Evolutionary conservation across 73 alveolate species (phyloP).

Genomic region (Breviolum minutum): DNA sequence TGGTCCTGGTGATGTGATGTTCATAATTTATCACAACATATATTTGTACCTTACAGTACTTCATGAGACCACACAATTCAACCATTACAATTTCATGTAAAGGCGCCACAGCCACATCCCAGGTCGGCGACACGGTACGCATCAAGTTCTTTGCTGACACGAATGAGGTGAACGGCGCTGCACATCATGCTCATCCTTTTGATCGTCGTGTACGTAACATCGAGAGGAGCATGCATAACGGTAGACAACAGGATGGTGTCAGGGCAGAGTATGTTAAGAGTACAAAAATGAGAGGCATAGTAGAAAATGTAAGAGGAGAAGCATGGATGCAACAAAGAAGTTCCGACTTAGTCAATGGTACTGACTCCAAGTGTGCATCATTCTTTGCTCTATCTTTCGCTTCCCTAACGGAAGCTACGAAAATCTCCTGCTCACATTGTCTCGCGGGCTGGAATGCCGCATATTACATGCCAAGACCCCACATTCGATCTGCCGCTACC

Average conservation of each 20-base stretch:
- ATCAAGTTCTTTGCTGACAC: not conserved
- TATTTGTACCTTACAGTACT: too few relatives aligned
- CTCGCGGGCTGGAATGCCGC: not conserved
- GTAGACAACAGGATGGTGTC: not conserved
- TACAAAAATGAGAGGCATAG: not conserved
- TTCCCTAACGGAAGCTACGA: not conserved
- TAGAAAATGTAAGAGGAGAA: slow-evolving; percentile 7
- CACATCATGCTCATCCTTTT: not conserved
- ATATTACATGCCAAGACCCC: not conserved
- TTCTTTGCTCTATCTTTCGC: not conserved
- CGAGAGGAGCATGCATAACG: not conserved
- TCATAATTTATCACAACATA: not conserved
- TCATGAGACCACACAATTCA: not conserved
- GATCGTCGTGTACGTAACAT: not conserved
- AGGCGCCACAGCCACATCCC: not conserved
- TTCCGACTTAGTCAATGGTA: not conserved
- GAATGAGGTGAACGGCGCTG: not conserved
- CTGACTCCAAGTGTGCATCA: not conserved
- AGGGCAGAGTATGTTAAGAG: not conserved
- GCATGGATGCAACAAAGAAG: not conserved
- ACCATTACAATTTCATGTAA: not conserved
- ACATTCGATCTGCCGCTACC: not conserved
- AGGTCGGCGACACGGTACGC: not conserved
- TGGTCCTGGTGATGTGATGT: not conserved
- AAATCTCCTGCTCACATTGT: not conserved